Percentiles rank a stretch among this genome's conserved stretches.
Conservation (phyloP, 352 stramenopile genomes). For the Phytophthora rubi region DNA sequence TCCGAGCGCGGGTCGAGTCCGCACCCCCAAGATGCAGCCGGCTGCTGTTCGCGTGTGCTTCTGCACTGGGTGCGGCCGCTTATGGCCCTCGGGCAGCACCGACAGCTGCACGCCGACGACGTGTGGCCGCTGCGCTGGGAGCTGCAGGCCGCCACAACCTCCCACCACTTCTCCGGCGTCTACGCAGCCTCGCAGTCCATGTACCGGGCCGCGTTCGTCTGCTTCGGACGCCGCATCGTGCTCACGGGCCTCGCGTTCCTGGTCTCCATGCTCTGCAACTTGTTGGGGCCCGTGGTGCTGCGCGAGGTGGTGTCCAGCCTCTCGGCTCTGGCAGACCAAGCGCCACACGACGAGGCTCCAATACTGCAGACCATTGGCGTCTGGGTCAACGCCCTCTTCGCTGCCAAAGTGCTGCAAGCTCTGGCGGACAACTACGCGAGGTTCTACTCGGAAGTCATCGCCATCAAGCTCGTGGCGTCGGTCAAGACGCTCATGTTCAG, state of each 20-base stretch:
- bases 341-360: slow-evolving; percentile 29
- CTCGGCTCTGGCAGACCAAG: slow-evolving; percentile 22
- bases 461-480: slow-evolving; percentile 56
- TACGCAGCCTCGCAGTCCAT: slow-evolving; percentile 43
- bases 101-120: slow-evolving; percentile 53
- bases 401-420: slow-evolving; percentile 58
- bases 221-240: slow-evolving; percentile 45
- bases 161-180: slow-evolving; percentile 30
- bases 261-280: slow-evolving; percentile 54
- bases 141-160: slow-evolving; percentile 36
- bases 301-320: slow-evolving; percentile 48
- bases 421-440: slow-evolving; percentile 57
- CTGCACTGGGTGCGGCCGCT: slow-evolving; percentile 62
- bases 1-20: slow-evolving; percentile 22
- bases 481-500: slow-evolving; percentile 63
- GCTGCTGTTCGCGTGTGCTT: slow-evolving; percentile 43
- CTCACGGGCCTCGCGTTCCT: slow-evolving; percentile 53
- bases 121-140: slow-evolving; percentile 46
- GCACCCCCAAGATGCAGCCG: slow-evolving; percentile 33
- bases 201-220: slow-evolving; percentile 38
- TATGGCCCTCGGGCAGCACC: slow-evolving; percentile 48
- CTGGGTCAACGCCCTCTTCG: slow-evolving; percentile 57
- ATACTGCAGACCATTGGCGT: slow-evolving; percentile 23
- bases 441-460: slow-evolving; percentile 56
- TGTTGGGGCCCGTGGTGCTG: slow-evolving; percentile 58